phyloP scores from a whole-genome alignment of 768 basidiomycete genomes.

The Trametes villosa region DNA sequence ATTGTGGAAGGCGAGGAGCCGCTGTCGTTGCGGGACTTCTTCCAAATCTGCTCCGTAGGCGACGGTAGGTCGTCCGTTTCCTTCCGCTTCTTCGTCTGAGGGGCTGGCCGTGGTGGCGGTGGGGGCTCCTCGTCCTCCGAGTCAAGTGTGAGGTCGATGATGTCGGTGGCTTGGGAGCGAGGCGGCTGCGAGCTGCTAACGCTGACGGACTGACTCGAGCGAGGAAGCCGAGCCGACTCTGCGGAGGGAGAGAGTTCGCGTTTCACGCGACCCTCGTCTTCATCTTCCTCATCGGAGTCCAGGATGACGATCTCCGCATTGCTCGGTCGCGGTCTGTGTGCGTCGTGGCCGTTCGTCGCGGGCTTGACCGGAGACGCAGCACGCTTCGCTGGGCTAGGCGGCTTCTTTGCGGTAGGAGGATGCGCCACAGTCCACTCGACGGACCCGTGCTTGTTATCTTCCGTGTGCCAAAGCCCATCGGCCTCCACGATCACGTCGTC shows the following conservation, averaged over 20 bases:
- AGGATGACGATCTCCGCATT: constrained; percentile 65
- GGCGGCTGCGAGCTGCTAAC: constrained; percentile 24
- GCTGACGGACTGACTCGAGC: constrained; percentile 10
- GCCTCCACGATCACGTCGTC: constrained; percentile 95
- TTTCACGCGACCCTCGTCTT: constrained; percentile 71
- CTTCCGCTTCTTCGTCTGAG: constrained; percentile 61
- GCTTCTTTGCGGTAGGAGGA: constrained; percentile 27
- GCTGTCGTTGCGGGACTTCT: constrained; percentile 55
- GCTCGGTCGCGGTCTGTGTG: constrained; percentile 49
- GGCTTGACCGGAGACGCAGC: constrained; percentile 30
- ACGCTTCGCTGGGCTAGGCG: constrained; percentile 14
- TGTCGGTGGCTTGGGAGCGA: constrained; percentile 47
- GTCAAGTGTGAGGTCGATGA: constrained; percentile 87
- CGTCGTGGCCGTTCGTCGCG: constrained; percentile 31
- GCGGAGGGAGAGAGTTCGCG: constrained; percentile 73
- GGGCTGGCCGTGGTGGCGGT: constrained; percentile 22
- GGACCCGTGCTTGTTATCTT: constrained; percentile 84
- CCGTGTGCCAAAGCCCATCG: constrained; percentile 95
- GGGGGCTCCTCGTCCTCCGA: constrained; percentile 68
- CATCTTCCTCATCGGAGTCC: constrained; percentile 76
- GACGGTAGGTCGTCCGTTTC: constrained; percentile 55
- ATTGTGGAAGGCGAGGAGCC: constrained; percentile 20
- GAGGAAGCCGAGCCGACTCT: constrained; percentile 23
- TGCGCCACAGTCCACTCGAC: constrained; percentile 67
- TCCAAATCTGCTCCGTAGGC: constrained; percentile 74